Base-by-base conservation (phyloP, 768 basidiomycete genomes). In the Tricholoma flavovirens region DNA sequence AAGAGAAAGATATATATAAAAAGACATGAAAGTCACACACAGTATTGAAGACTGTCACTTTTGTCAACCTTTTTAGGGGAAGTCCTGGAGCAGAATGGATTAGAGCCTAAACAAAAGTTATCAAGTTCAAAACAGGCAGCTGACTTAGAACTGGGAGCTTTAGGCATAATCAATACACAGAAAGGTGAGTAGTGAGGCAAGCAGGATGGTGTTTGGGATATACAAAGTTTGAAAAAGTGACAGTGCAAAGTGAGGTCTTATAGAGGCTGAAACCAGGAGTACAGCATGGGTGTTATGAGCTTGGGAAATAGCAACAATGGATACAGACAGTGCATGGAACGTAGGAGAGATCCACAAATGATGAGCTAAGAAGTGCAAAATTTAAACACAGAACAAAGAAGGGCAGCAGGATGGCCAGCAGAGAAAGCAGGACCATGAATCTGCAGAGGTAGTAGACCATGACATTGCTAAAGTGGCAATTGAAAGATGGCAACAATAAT, bases 371-470 rank as follows among this genome's bases (percentile, higher is more conserved):
- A 45, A 45, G 43, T 21, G 22, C 43, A 21, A 45, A 22, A 22
- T 45, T 45, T 24, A 45, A 45, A 24, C 43, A 22, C 43, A 24
- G 43, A 43, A 22, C 43, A 45, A 22, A 45, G 43, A 45, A 45
- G 43, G 43, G 43, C 43, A 45, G 43, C 43, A 45, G 43, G 43
- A 43, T 43, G 42, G 21, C 42, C 19, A 8, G 42, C 21, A 19
- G 42, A 22, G 43, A 45, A 45, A 45, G 43, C 19, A 12, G 43
- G 43, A 45, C 21, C 43, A 45, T 24, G 43, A 45, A 22, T 24
- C 19, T 12, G 43, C 22, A 14, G 43, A 45, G n/a, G 54, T 66
- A 17, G 43, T 45, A 24, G 21, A n/a, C n/a, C n/a, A n/a, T n/a
- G n/a, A 45, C 43, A 45, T 45, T 45, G 43, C 43, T 45, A 45